A percentile compares a stretch with the other conserved stretches of the same genome.
Conservation (phyloP, 2,329 filamentous ascomycete genomes). For the Periglandula ipomoeae region DNA sequence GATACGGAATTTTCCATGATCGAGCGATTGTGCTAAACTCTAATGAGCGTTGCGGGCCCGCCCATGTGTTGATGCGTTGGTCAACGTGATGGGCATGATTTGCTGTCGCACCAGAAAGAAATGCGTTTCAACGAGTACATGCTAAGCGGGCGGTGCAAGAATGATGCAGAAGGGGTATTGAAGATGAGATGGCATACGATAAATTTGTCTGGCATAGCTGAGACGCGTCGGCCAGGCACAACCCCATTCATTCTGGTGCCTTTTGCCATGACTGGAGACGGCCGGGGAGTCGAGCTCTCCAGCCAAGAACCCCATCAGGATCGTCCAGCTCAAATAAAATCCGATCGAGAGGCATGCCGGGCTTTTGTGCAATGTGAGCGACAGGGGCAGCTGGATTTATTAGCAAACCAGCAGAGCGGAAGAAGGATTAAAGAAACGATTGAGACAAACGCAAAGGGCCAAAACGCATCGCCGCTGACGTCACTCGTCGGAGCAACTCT, state of each 20-base stretch:
- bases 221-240: too few species aligned
- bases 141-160: neutral
- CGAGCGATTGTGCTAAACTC: neutral
- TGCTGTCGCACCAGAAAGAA: neutral
- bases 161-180: neutral
- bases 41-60: neutral
- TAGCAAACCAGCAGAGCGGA: neutral
- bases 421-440: neutral
- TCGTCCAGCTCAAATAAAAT: too few species aligned
- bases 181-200: neutral
- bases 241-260: too few species aligned
- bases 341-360: too few species aligned
- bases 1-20: neutral
- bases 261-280: too few species aligned
- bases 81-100: too few species aligned
- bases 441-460: neutral
- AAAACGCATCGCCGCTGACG: slow-evolving; percentile 3
- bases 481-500: neutral
- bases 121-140: neutral
- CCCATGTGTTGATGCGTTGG: neutral
- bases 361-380: too few species aligned
- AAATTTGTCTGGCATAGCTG: too few species aligned
- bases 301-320: too few species aligned
- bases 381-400: too few species aligned
- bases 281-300: too few species aligned